A percentile compares a stretch with the other conserved stretches of the same genome.
Conservation (phyloP, 768 basidiomycete genomes). For the Galerina sulciceps region DNA sequence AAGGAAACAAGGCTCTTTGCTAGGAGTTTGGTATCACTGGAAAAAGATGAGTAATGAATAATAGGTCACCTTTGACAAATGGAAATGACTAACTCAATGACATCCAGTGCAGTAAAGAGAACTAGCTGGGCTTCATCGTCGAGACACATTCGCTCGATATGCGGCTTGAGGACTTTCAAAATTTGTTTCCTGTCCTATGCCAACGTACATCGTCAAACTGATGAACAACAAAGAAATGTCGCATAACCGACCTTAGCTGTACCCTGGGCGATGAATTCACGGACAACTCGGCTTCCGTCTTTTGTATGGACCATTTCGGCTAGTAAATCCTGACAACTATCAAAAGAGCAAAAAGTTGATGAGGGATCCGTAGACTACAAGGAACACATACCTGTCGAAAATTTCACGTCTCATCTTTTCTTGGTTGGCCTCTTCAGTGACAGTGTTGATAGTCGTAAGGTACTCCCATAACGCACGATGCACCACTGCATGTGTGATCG, state of each 20-base stretch:
- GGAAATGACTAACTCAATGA: slow-evolving; percentile 73
- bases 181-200: slow-evolving; percentile 87
- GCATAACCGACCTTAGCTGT: slow-evolving; percentile 69
- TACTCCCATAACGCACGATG: slow-evolving; percentile 91
- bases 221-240: neutral
- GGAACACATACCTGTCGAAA: slow-evolving; percentile 66
- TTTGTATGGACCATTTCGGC: slow-evolving; percentile 95
- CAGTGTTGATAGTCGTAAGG: slow-evolving; percentile 58
- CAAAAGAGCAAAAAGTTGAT: neutral
- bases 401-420: slow-evolving; percentile 81
- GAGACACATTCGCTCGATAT: slow-evolving; percentile 84
- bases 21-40: slow-evolving; percentile 89
- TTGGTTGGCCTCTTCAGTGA: slow-evolving; percentile 65
- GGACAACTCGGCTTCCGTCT: slow-evolving; percentile 85
- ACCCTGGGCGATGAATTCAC: slow-evolving; percentile 83
- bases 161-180: slow-evolving; percentile 86
- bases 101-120: slow-evolving; percentile 87
- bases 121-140: slow-evolving; percentile 92
- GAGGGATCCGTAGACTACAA: neutral
- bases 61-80: neutral
- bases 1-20: slow-evolving; percentile 78
- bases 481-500: slow-evolving; percentile 84
- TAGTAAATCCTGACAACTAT: slow-evolving; percentile 80
- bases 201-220: neutral
- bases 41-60: neutral